These are phyloP conservation scores for Cubamyces lactineus DNA, from an alignment of 768 basidiomycete species.

Conservation along the genomic window DNA sequence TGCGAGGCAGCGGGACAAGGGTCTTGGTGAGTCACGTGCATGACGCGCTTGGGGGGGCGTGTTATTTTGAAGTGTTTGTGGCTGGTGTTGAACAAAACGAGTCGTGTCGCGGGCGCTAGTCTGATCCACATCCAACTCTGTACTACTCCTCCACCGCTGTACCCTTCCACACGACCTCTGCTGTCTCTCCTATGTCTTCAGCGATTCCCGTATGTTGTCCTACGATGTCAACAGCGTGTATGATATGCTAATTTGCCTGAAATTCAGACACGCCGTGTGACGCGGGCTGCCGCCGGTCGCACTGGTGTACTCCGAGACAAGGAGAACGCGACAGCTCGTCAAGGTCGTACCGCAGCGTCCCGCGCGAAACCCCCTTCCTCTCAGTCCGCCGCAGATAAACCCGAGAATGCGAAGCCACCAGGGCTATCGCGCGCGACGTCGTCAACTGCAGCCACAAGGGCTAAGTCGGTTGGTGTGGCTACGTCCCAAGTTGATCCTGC, in stretches of 20 bases:
- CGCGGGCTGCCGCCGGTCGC: conserved; percentile 53
- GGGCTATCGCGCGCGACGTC: conserved; percentile 45
- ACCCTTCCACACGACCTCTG: conserved; percentile 16
- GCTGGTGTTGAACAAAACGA: conserved; percentile 38
- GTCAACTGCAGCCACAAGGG: conserved; percentile 56
- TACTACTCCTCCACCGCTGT: conserved; percentile 23
- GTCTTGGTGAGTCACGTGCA: conserved; percentile 28
- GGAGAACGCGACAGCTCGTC: conserved; percentile 73
- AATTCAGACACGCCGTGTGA: conserved; percentile 63
- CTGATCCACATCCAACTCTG: conserved; percentile 19
- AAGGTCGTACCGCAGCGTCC: conserved; percentile 58
- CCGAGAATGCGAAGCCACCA: conserved; percentile 35
- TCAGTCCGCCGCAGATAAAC: conserved; percentile 38
- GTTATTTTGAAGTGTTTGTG: conserved; percentile 35
- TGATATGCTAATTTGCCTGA: neutral
- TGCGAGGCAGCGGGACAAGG: neutral
- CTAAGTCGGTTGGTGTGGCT: conserved; percentile 49
- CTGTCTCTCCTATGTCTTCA: conserved; percentile 39
- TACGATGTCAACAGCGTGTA: neutral
- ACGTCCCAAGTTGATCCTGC: conserved; percentile 50
- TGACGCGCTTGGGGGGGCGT: conserved; percentile 28
- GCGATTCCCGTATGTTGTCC: conserved; percentile 48
- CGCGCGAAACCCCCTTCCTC: conserved; percentile 62
- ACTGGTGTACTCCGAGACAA: conserved; percentile 57
- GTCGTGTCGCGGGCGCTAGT: conserved; percentile 13